Base-by-base conservation (phyloP, 805 yeast species). In the Clavispora fructus region DNA sequence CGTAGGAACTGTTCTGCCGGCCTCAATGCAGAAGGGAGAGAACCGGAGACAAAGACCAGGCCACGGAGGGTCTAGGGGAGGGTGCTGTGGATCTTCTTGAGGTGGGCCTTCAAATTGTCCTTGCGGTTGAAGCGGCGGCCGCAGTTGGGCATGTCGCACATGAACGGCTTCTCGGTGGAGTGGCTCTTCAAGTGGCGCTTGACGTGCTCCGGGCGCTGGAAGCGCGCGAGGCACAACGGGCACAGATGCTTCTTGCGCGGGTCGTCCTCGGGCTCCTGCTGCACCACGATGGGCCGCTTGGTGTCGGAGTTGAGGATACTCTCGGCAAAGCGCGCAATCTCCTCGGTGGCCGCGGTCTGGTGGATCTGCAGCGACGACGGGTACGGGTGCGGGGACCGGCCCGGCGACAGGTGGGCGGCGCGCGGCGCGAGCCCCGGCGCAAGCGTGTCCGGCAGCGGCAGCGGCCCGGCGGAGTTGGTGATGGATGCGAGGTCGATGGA, bases 161-260 rank as follows among this genome's bases (percentile, higher is more conserved):
- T 73, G 53, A 69, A 79, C 7, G 84, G 84, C 55, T 78, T 79
- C 51, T 79, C 83, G 10, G 76, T 65, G 6, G 80, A 74, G 60
- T 79, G 84, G 38, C 78, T 70, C 57, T 80, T 73, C 75, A 79
- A 69, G 56, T 79, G 82, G 50, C 87, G 61, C 59, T 79, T 83
- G 27, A 83, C 89, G 61, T 83, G 89, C 56, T 83, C 89, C 2
- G 89, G 85, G 52, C 86, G 63, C 59, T 82, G 87, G 68, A 82
- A 82, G 42, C 76, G 63, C 35, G 80, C 73, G 41, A 76, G 79
- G 58, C 88, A 82, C 37, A 81, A 60, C 1, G 86, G 86, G 64
- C 89, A 83, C 52, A 72, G 73, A 61, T 83, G 87, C 42, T 72
- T 70, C 61, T 82, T 83, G 56, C 79, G 80, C 8, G 74, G 73